Conservation (phyloP, 192 early-diverging fungal genomes). For the Paraglomus brasilianum region DNA sequence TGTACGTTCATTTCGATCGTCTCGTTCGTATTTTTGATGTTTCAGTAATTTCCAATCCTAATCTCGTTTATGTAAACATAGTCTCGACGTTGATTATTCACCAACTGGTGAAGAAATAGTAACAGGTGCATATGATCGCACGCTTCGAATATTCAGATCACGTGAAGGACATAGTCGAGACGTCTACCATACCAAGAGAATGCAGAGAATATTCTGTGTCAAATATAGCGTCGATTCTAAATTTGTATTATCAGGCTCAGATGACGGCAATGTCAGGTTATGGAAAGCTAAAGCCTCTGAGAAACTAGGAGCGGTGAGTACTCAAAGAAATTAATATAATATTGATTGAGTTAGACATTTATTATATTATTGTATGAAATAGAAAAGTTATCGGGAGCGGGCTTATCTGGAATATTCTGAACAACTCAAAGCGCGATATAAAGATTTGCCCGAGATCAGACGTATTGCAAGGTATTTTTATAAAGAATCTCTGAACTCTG, state of each 20-base stretch:
- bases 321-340: neutral
- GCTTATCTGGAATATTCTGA: conserved; percentile 76
- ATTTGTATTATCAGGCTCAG: conserved; percentile 91
- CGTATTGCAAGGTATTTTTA: conserved; percentile 53
- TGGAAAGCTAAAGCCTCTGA: conserved; percentile 96
- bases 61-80: conserved; percentile 17
- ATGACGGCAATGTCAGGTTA: conserved; percentile 96
- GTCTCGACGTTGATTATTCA: conserved; percentile 94
- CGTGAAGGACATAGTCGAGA: conserved; percentile 82
- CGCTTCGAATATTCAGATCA: conserved; percentile 84
- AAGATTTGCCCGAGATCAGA: conserved; percentile 86
- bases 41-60: neutral
- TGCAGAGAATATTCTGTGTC: conserved; percentile 95
- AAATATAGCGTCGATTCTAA: conserved; percentile 93
- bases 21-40: neutral
- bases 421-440: conserved; percentile 91
- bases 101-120: conserved; percentile 97
- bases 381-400: conserved; percentile 74
- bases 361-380: conserved; percentile 33
- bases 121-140: conserved; percentile 93
- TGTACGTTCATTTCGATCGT: conserved; percentile 53
- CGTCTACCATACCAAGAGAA: conserved; percentile 97
- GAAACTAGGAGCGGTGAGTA: conserved; percentile 60
- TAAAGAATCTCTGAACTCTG: neutral
- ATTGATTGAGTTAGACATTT: neutral